Percentiles rank a stretch among this genome's conserved stretches.
phyloP scores from a whole-genome alignment of 1,284 basidiomycete genomes.

The Apiotrichum veenhuisii region DNA sequence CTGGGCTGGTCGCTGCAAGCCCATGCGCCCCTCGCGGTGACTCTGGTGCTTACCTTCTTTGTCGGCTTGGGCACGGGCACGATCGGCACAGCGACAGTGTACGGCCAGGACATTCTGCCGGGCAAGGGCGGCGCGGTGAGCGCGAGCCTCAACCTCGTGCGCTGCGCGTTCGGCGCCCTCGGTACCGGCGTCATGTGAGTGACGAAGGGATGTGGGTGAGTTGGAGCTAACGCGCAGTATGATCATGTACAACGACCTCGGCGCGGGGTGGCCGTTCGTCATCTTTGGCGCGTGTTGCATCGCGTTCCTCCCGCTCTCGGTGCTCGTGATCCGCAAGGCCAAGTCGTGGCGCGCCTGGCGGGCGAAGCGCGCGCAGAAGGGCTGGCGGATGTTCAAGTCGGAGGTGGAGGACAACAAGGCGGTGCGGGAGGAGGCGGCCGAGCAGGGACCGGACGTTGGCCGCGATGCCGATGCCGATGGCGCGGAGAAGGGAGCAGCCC shows the following conservation, averaged over 20 bases:
- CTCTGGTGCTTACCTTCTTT: conserved; percentile 36
- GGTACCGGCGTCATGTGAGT: conserved; percentile 38
- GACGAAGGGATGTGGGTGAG: background rate
- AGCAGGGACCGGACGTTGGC: background rate
- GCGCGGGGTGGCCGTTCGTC: conserved; percentile 47
- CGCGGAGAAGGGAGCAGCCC: too few species aligned
- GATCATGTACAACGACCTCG: conserved; percentile 37
- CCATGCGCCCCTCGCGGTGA: conserved; percentile 33
- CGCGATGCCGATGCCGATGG: background rate
- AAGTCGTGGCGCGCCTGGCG: conserved; percentile 34
- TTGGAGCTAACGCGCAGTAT: background rate
- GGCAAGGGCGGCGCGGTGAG: conserved; percentile 45
- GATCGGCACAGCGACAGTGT: conserved; percentile 36
- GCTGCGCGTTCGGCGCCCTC: conserved; percentile 46
- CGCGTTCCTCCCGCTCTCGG: conserved; percentile 27
- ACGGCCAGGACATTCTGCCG: conserved; percentile 45
- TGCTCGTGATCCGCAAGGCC: conserved; percentile 29
- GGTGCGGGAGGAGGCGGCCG: background rate
- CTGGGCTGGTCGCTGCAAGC: conserved; percentile 42
- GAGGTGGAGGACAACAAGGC: background rate
- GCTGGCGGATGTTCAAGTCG: background rate
- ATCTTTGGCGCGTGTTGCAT: conserved; percentile 38
- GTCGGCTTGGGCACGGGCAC: conserved; percentile 37
- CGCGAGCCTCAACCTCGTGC: conserved; percentile 46
- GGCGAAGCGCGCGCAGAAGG: background rate